Conservation (phyloP, 164 flowering plant genomes). For the Buxus sempervirens region DNA sequence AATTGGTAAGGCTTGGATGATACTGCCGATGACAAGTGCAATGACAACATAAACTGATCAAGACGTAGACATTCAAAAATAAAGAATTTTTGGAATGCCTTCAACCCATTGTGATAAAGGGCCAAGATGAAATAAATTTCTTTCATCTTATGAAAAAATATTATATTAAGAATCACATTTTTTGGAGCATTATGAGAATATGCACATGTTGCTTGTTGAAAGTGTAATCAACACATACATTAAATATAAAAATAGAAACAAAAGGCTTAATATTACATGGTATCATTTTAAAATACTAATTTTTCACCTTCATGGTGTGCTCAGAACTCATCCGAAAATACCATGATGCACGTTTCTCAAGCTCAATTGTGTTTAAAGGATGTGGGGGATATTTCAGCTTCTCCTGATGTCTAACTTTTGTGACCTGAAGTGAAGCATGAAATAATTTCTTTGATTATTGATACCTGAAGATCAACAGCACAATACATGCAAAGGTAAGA, state of each 20-base stretch:
- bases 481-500: neutral
- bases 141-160: neutral
- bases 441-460: neutral
- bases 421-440: slow-evolving; percentile 50
- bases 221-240: neutral
- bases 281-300: neutral
- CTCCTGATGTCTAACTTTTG: slow-evolving; percentile 71
- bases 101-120: neutral
- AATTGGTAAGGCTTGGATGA: too few relatives aligned
- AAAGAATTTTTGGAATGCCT: neutral
- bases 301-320: slow-evolving; percentile 87
- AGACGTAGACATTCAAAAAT: neutral
- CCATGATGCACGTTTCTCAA: slow-evolving; percentile 95
- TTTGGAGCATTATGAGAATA: neutral
- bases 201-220: neutral
- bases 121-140: neutral
- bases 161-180: neutral
- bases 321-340: slow-evolving; percentile 95
- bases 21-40: too few relatives aligned
- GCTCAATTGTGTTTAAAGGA: slow-evolving; percentile 93
- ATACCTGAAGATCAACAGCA: neutral
- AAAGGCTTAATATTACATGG: neutral
- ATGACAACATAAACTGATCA: neutral
- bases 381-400: slow-evolving; percentile 81
- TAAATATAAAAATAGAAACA: neutral